A percentile compares a stretch with the other conserved stretches of the same genome.
Evolutionary conservation across 1,139 yeast genomes (phyloP).

Genomic region (Nakaseomyces uthaithaninus): DNA sequence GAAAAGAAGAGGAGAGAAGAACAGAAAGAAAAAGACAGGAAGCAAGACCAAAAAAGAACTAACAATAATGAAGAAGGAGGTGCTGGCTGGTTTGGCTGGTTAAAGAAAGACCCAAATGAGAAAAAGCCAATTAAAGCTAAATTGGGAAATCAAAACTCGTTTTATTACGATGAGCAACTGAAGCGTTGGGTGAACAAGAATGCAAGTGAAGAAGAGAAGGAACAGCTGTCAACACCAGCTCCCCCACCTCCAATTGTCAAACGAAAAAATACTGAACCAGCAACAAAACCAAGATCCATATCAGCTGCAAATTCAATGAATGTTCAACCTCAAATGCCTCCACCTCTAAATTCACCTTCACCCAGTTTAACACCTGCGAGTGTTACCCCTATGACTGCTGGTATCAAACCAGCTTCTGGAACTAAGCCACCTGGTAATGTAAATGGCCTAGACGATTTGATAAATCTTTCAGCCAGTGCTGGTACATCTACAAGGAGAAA

Average conservation of each 20-base stretch:
- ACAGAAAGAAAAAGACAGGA: conserved; percentile 20
- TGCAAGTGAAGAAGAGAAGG: conserved; percentile 62
- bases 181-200: conserved; percentile 81
- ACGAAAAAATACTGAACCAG: conserved; percentile 32
- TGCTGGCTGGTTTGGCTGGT: conserved; percentile 43
- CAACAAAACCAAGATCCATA: conserved; percentile 32
- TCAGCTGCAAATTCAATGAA: neutral
- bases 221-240: conserved; percentile 47
- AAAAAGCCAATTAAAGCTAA: conserved; percentile 78
- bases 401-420: conserved; percentile 21
- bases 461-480: conserved; percentile 34
- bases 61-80: conserved; percentile 20
- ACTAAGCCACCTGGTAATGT: too few species aligned
- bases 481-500: conserved; percentile 36
- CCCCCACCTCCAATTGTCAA: conserved; percentile 64
- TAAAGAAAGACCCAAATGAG: conserved; percentile 44
- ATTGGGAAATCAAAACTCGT: conserved; percentile 66
- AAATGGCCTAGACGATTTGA: conserved; percentile 62
- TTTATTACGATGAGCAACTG: conserved; percentile 74
- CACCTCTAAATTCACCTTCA: conserved; percentile 11
- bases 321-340: neutral
- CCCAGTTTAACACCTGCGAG: neutral
- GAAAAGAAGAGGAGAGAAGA: conserved; percentile 27
- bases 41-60: conserved; percentile 18
- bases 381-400: conserved; percentile 18